Conservation (phyloP, 2,329 filamentous ascomycete genomes). For the Colletotrichum godetiae region DNA sequence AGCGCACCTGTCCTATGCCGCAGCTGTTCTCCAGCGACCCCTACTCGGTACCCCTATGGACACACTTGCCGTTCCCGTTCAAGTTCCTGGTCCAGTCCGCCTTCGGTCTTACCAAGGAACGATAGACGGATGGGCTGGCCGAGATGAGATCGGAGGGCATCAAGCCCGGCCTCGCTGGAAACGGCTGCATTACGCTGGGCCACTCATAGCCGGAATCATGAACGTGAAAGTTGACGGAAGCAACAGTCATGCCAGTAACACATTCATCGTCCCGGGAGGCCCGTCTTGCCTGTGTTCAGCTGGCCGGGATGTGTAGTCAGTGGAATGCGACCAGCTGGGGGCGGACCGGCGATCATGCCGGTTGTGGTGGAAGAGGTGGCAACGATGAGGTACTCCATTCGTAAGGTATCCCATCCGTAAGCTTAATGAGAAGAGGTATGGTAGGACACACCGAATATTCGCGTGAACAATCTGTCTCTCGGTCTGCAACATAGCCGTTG, state of each 20-base stretch:
- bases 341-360: conserved; percentile 21
- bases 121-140: background rate
- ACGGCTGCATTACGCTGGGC: conserved; percentile 9
- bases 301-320: conserved; percentile 11
- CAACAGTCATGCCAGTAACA: conserved; percentile 8
- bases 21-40: background rate
- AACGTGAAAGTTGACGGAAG: conserved; percentile 12
- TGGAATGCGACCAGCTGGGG: conserved; percentile 14
- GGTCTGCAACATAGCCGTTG: background rate
- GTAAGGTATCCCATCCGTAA: background rate
- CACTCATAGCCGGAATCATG: background rate
- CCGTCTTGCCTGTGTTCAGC: conserved; percentile 27
- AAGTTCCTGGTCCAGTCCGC: background rate
- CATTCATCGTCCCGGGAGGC: conserved; percentile 2
- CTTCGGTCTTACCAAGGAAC: conserved; percentile 3
- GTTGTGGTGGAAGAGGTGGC: background rate
- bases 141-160: background rate
- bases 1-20: background rate
- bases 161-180: conserved; percentile 11
- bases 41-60: background rate
- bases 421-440: background rate
- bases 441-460: too few relatives aligned
- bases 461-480: background rate
- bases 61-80: background rate
- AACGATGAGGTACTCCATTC: too few relatives aligned